phyloP scores from a whole-genome alignment of 257 asterid genomes.

The Cordia subcordata region DNA sequence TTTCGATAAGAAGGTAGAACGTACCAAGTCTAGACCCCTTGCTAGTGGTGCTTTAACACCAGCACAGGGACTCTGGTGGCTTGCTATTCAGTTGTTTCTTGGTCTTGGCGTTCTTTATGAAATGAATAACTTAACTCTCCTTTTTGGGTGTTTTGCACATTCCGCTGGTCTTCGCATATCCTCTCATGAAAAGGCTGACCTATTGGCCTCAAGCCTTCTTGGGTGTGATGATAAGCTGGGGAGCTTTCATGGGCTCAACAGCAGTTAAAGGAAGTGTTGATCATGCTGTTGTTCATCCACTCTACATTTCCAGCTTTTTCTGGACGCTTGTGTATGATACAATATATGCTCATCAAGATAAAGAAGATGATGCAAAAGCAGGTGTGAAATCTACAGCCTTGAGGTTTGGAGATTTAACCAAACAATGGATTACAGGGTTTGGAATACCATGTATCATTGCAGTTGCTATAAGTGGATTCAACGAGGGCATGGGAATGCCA shows the following conservation, averaged over 20 bases:
- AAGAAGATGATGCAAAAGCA: constrained; percentile 70
- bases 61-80: not conserved
- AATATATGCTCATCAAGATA: constrained; percentile 33
- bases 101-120: not conserved
- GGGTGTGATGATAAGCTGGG: not conserved
- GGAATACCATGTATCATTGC: constrained; percentile 68
- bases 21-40: not conserved
- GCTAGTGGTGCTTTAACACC: not conserved
- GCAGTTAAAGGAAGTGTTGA: not conserved
- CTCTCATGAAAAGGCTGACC: constrained; percentile 1
- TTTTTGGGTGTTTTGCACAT: not conserved
- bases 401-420: constrained; percentile 78
- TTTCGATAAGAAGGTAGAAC: constrained; percentile 65
- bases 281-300: not conserved
- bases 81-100: not conserved
- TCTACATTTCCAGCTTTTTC: not conserved
- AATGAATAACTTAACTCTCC: not conserved
- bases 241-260: constrained; percentile 1
- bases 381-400: constrained; percentile 95
- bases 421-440: constrained; percentile 70
- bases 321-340: constrained; percentile 11
- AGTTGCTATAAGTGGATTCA: constrained; percentile 40
- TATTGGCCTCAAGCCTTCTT: constrained; percentile 6
- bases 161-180: not conserved
- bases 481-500: not conserved